A percentile compares a stretch with the other conserved stretches of the same genome.
phyloP scores from a whole-genome alignment of 2,329 filamentous ascomycete species.

The Seiridium cupressi region DNA sequence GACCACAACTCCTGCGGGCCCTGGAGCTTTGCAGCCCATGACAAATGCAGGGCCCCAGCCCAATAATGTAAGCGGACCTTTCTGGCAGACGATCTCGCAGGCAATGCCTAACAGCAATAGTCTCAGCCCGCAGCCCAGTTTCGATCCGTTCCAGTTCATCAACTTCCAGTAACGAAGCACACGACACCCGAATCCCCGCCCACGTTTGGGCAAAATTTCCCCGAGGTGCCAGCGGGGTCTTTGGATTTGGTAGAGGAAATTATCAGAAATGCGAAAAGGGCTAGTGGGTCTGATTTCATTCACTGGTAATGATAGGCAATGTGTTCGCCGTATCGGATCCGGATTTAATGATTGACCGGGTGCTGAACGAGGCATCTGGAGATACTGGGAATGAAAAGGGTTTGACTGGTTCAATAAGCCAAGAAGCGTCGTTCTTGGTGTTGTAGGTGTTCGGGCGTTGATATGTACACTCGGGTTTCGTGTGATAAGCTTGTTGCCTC shows the following conservation, averaged over 20 bases:
- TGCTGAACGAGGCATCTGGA: not conserved
- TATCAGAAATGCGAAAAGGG: slow-evolving; percentile 28
- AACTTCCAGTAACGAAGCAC: slow-evolving; percentile 2
- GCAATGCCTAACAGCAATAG: slow-evolving; percentile 32
- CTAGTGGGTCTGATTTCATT: slow-evolving; percentile 18
- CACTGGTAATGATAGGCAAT: not conserved
- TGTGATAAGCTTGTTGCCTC: too few relatives aligned
- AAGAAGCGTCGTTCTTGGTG: too few relatives aligned
- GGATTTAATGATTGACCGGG: not conserved
- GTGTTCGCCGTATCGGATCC: not conserved
- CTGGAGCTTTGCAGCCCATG: slow-evolving; percentile 3
- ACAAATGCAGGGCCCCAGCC: slow-evolving; percentile 20
- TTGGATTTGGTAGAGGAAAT: slow-evolving; percentile 32
- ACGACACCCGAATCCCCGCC: not conserved
- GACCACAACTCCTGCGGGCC: not conserved
- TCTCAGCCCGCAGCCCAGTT: slow-evolving; percentile 17
- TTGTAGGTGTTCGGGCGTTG: too few relatives aligned
- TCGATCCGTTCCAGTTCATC: slow-evolving; percentile 16
- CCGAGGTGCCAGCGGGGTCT: slow-evolving; percentile 29
- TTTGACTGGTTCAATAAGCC: too few relatives aligned
- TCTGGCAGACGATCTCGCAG: slow-evolving; percentile 24
- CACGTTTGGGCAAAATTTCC: slow-evolving; percentile 14
- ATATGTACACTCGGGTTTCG: too few relatives aligned
- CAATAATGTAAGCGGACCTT: slow-evolving; percentile 31
- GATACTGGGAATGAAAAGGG: too few relatives aligned